These are phyloP conservation scores for Naumovozyma castellii DNA, from an alignment of 805 yeast species.

Conservation along the genomic window DNA sequence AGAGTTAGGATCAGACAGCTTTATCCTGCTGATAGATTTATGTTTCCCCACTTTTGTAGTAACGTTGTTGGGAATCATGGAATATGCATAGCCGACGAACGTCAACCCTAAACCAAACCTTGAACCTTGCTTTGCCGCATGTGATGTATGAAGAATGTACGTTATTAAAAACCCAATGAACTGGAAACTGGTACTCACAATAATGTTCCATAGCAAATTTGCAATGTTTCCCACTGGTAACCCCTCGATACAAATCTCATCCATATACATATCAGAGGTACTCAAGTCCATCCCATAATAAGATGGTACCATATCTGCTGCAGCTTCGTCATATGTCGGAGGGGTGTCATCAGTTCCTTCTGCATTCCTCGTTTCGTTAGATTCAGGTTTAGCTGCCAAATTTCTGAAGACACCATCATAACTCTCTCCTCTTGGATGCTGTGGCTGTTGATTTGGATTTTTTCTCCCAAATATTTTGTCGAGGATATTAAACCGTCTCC, in stretches of 20 bases:
- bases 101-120: conserved; percentile 86
- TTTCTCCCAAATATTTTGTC: conserved; percentile 29
- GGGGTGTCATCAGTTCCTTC: conserved; percentile 43
- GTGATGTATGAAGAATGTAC: conserved; percentile 86
- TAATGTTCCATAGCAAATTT: conserved; percentile 79
- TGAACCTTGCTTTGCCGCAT: conserved; percentile 93
- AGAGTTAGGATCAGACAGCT: conserved; percentile 50
- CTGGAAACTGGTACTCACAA: conserved; percentile 87
- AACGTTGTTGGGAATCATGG: conserved; percentile 41
- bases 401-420: conserved; percentile 90
- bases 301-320: conserved; percentile 89
- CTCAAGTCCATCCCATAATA: conserved; percentile 91
- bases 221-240: conserved; percentile 91
- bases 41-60: conserved; percentile 25
- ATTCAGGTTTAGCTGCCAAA: conserved; percentile 80
- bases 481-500: conserved; percentile 33
- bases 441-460: conserved; percentile 7
- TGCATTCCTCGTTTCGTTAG: conserved; percentile 17
- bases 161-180: conserved; percentile 88
- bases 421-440: conserved; percentile 14
- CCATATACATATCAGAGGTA: conserved; percentile 45
- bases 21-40: conserved; percentile 33
- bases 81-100: conserved; percentile 59
- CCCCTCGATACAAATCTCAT: conserved; percentile 90
- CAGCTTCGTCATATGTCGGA: conserved; percentile 91